phyloP scores from a whole-genome alignment of 805 yeast species.

The Spathaspora girioi region DNA sequence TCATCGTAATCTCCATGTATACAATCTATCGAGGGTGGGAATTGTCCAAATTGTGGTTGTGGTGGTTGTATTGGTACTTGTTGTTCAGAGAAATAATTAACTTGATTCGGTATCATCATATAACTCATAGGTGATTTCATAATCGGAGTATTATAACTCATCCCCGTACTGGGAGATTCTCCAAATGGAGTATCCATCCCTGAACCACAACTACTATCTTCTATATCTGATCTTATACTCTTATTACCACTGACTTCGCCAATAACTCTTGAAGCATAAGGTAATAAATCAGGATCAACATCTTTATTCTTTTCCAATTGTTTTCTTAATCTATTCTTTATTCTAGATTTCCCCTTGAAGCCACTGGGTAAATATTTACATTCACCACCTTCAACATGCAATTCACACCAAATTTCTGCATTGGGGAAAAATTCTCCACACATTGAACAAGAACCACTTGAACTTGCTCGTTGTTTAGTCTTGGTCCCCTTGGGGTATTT shows the following conservation, averaged over 20 bases:
- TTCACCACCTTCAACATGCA: slow-evolving; percentile 48
- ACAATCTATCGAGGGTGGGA: background rate
- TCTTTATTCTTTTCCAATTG: slow-evolving; percentile 26
- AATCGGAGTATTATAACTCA: slow-evolving; percentile 1
- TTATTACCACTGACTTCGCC: slow-evolving; percentile 3
- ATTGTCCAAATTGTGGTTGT: slow-evolving; percentile 8
- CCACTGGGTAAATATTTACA: slow-evolving; percentile 45
- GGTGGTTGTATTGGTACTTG: slow-evolving; percentile 3
- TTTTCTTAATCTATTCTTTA: slow-evolving; percentile 39
- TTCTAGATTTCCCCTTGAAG: slow-evolving; percentile 41
- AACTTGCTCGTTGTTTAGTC: slow-evolving; percentile 38
- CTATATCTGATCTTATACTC: background rate
- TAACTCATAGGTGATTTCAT: slow-evolving; percentile 1
- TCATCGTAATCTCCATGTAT: slow-evolving; percentile 29
- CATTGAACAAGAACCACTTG: slow-evolving; percentile 51
- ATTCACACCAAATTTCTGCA: slow-evolving; percentile 49
- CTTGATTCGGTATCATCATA: background rate
- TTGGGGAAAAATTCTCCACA: slow-evolving; percentile 48
- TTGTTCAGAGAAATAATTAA: background rate
- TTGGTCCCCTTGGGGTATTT: slow-evolving; percentile 54
- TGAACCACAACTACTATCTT: background rate
- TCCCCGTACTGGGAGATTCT: background rate
- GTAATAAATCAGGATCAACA: slow-evolving; percentile 12
- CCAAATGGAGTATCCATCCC: slow-evolving; percentile 2
- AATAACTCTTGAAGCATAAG: slow-evolving; percentile 8